Conservation (phyloP, 1,284 basidiomycete species). For the Cutaneotrichosporon mucoides region DNA sequence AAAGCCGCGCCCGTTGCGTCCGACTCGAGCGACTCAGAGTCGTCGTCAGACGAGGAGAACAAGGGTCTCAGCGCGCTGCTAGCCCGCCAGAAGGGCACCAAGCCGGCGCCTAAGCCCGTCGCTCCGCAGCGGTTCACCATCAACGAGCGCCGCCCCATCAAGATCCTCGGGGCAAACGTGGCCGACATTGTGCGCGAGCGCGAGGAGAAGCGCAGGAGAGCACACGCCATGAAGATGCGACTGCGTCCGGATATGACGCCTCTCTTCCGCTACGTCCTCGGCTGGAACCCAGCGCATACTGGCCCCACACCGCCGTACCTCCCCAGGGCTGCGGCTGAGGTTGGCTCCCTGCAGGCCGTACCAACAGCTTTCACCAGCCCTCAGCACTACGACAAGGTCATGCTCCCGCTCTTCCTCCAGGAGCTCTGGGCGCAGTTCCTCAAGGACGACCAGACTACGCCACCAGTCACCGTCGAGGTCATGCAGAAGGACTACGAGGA, state of each 20-base stretch:
- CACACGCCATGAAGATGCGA: constrained; percentile 62
- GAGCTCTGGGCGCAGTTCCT: constrained; percentile 89
- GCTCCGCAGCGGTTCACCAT: constrained; percentile 46
- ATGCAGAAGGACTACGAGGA: constrained; percentile 52
- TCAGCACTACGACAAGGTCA: constrained; percentile 67
- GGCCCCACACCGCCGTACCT: constrained; percentile 57
- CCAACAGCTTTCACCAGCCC: constrained; percentile 65
- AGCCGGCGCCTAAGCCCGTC: constrained; percentile 44
- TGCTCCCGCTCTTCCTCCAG: constrained; percentile 81
- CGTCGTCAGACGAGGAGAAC: constrained; percentile 55
- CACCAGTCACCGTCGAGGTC: constrained; percentile 65
- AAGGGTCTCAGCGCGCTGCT: constrained; percentile 60
- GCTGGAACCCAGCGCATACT: constrained; percentile 76
- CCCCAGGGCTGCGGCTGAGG: constrained; percentile 51
- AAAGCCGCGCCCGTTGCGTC: constrained; percentile 22
- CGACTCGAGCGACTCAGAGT: constrained; percentile 42
- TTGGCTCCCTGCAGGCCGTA: constrained; percentile 51
- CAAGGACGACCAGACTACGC: constrained; percentile 65
- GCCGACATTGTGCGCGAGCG: constrained; percentile 24
- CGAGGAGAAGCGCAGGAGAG: constrained; percentile 59
- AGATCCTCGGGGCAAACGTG: constrained; percentile 56
- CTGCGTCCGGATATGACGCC: constrained; percentile 76
- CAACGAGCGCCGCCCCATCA: constrained; percentile 59
- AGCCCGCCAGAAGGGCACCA: constrained; percentile 46
- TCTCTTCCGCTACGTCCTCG: constrained; percentile 74